A percentile compares a stretch with the other conserved stretches of the same genome.
These are phyloP conservation scores for Phanerodontia chrysosporium DNA, from an alignment of 768 basidiomycete genomes.

Conservation along the genomic window DNA sequence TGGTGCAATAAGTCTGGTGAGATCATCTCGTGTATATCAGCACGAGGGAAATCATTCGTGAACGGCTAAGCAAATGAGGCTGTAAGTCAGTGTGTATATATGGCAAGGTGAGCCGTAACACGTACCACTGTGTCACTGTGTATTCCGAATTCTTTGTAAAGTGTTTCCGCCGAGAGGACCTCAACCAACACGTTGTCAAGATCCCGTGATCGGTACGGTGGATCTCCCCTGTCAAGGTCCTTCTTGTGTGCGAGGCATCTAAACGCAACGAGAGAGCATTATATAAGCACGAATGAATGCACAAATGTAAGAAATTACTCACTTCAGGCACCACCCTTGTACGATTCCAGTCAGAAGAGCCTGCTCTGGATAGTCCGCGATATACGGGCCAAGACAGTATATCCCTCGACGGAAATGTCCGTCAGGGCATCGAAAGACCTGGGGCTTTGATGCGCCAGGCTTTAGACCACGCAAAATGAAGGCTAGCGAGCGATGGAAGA, in stretches of 20 bases:
- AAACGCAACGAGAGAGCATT: no score
- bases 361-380: constrained; percentile 22
- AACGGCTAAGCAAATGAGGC: constrained; percentile 27
- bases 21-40: constrained; percentile 29
- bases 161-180: not conserved
- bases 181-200: constrained; percentile 4
- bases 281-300: no score
- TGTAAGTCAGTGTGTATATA: no score
- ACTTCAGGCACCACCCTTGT: constrained; percentile 15
- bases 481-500: constrained; percentile 9
- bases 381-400: constrained; percentile 17
- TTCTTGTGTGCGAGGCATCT: constrained; percentile 1
- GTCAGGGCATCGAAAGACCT: constrained; percentile 11
- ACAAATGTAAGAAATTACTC: not conserved
- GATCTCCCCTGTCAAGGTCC: not conserved
- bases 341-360: constrained; percentile 13
- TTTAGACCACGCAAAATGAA: constrained; percentile 4
- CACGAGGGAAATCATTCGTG: constrained; percentile 28
- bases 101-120: not conserved
- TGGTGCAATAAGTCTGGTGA: constrained; percentile 29
- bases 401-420: constrained; percentile 13
- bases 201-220: not conserved
- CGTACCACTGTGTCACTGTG: constrained; percentile 11
- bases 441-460: constrained; percentile 3
- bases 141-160: constrained; percentile 13